Base-by-base conservation (phyloP, 495 filamentous ascomycete genomes). In the Xylaria intraflava region DNA sequence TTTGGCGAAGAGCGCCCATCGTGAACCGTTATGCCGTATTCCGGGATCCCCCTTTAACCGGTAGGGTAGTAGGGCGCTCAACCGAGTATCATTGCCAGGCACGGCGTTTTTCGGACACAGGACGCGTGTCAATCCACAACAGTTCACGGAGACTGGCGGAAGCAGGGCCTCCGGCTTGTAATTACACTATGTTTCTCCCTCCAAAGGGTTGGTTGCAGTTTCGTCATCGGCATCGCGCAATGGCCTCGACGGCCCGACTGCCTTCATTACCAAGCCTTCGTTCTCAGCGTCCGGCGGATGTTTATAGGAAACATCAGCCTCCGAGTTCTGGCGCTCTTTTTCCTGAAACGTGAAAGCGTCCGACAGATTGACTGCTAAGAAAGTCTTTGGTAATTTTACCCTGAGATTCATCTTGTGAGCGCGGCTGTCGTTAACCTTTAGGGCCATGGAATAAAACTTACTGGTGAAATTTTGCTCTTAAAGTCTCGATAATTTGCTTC, bases 381-480 rank as follows among this genome's bases (percentile, higher is more conserved):
- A 98, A 10, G 83, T 86, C 72, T 94, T 93, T 23, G 93, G 93
- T 22, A 98, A 72, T 75, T 96, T 95, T 35, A 98, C 94, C 56
- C 89, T 90, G 44, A 20, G 46, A 19, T 22, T 26, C 42, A 16
- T 49, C 38, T 54, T 23, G 50, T 55, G 29, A 53, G 48, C 27
- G 42, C 33, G 4, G 29, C 33, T 58, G 16, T 60, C 47, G 22
- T 56, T 30, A 23, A 45, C 29, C 22, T 30, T 12, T 7, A 31
- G 45, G 57, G 44, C 39, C 39, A 40, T 22, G 44, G 31, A 49
- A 27, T 38, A 35, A 26, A 36, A 77, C 87, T 77, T 78, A 93
- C 88, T 87, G 89, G 59, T 95, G 85, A 62, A 98, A 98, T 67
- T 94, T 96, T 23, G 87, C 94, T 57, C 90, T 81, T 46, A 98